Percentiles rank a stretch among this genome's conserved stretches.
These are phyloP conservation scores for Fusarium sp. DNA, from an alignment of 2,329 filamentous ascomycete genomes.

Conservation along the genomic window DNA sequence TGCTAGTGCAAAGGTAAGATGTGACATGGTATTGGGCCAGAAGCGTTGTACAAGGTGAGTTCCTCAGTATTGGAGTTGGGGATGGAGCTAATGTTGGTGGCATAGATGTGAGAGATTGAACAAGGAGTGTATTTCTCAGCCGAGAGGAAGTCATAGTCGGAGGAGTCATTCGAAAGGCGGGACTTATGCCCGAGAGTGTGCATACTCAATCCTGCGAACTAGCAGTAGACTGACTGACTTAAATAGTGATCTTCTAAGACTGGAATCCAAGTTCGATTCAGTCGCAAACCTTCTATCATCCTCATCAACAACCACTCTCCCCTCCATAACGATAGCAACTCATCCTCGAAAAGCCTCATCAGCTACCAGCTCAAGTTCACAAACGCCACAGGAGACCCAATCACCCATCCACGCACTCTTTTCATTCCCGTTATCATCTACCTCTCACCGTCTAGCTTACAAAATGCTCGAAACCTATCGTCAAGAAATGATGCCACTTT, in stretches of 20 bases:
- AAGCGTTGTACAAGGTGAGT: conserved; percentile 8
- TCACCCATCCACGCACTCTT: background rate
- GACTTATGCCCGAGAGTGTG: conserved; percentile 9
- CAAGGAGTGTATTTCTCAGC: conserved; percentile 7
- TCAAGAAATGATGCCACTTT: conserved; percentile 15
- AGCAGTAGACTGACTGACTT: background rate
- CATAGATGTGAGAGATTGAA: conserved; percentile 15
- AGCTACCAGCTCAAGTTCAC: background rate
- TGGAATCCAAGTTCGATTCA: conserved; percentile 24
- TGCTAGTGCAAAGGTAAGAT: conserved; percentile 13
- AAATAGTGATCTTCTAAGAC: conserved; percentile 9
- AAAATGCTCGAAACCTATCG: conserved; percentile 1
- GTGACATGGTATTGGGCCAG: conserved; percentile 6
- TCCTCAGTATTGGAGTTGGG: rapidly evolving
- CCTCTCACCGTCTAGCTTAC: background rate
- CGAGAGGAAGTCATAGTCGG: conserved; percentile 8
- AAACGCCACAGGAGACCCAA: background rate
- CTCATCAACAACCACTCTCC: background rate
- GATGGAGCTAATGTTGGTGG: background rate
- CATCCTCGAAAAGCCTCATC: background rate
- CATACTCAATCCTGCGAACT: background rate
- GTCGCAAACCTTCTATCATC: conserved; percentile 3
- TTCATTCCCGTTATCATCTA: background rate
- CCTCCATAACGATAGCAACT: background rate
- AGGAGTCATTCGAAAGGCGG: background rate